Evolutionary conservation across 2,329 filamentous ascomycete genomes (phyloP), one percentile per base, ranked within the genome.

Genomic region (Corynespora cassiicola): DNA sequence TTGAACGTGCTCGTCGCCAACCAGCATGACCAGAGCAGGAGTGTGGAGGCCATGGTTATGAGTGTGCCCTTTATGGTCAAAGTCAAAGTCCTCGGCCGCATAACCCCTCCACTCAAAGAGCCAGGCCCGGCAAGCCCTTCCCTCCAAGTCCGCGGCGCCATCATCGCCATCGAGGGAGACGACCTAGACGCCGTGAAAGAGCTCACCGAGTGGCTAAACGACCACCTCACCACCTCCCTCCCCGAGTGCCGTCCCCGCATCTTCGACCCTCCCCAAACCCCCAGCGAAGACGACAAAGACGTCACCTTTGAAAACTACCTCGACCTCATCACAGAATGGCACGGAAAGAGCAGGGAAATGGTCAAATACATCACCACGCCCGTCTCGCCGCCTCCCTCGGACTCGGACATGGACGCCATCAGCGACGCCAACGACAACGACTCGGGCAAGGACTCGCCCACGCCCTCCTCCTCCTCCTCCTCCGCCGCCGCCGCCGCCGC

Each of bases 111-210:
- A 0, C 73, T 88, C 10, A 63, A 63, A 33, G 56, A 57, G 2
- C 50, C 55, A 14, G 50, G 51, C 6, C 45, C 49, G 6, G 45
- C 48, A 5, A 61, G 50, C 12, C 52, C 61, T 2, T 51, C 50
- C 7, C 68, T 42, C 69, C 74, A 56, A 52, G 72, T 75, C 6
- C 81, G 90, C n/a, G 91, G 92, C 0, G 81, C 87, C 0, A 80
- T 96, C 23, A 85, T 97, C 46, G 86, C 88, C 1, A 74, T 97
- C 18, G 92, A 97, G 66, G 91, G 91, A 1, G 77, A 86, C 12
- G 80, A 85, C 40, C 65, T 72, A 2, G 75, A 79, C 7, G 80
- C 88, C 4, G 84, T 88, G 3, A 71, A 76, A 3, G 78, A 80
- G 12, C 80, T 96, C 14, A 78, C 86, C 37, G 75, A 77, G 21